Evolutionary conservation across 192 early-diverging fungal species (phyloP).

Genomic region (Geranomyces michiganensis): DNA sequence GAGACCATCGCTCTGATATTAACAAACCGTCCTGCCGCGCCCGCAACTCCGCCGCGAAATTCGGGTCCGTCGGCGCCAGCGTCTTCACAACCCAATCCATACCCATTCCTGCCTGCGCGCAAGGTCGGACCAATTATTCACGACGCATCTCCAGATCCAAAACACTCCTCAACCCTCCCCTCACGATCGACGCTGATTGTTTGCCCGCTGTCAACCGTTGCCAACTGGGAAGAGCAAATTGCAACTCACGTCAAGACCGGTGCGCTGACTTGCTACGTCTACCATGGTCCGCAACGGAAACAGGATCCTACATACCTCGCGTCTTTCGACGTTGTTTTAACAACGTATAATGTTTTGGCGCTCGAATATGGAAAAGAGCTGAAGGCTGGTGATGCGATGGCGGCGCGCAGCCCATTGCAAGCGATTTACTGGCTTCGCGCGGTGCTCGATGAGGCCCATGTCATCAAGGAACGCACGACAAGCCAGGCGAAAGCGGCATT

Average conservation of each 20-base stretch:
- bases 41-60: constrained; percentile 4
- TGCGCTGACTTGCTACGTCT: constrained; percentile 54
- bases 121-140: neutral
- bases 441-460: constrained; percentile 94
- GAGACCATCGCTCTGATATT: constrained; percentile 53
- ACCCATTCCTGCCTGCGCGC: constrained; percentile 31
- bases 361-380: constrained; percentile 52
- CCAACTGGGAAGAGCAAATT: constrained; percentile 78
- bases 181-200: constrained; percentile 66
- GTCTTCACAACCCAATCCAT: constrained; percentile 11
- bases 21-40: constrained; percentile 8
- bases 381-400: neutral
- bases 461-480: constrained; percentile 82
- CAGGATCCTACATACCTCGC: constrained; percentile 51
- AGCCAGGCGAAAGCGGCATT: constrained; percentile 74
- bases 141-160: neutral
- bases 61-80: neutral
- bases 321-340: constrained; percentile 68
- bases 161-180: constrained; percentile 3
- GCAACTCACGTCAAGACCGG: constrained; percentile 45
- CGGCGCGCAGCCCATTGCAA: constrained; percentile 47
- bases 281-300: constrained; percentile 61
- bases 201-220: constrained; percentile 70
- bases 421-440: constrained; percentile 81
- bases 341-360: constrained; percentile 70